Percentiles rank a stretch among this genome's conserved stretches.
Conservation (phyloP, 805 yeast species). For the Yarrowia hollandica region DNA sequence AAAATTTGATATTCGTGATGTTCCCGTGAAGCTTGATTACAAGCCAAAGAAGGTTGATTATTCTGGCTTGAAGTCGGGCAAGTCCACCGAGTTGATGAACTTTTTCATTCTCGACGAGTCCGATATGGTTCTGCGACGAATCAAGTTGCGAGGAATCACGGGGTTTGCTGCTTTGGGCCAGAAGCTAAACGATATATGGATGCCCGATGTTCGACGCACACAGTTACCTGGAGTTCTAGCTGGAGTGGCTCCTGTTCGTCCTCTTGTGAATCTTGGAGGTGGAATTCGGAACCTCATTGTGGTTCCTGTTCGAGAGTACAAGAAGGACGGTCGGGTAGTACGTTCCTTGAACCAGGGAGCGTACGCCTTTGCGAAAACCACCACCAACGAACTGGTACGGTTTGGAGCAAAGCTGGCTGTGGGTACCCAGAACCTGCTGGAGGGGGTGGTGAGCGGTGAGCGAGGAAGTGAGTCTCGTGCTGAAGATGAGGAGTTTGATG, state of each 20-base stretch:
- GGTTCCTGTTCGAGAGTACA: conserved; percentile 72
- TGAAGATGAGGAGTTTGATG: conserved; percentile 39
- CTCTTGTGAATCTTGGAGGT: conserved; percentile 73
- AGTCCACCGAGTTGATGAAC: conserved; percentile 81
- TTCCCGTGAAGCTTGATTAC: conserved; percentile 76
- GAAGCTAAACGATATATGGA: conserved; percentile 70
- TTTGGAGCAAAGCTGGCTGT: conserved; percentile 83
- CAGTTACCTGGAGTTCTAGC: conserved; percentile 79
- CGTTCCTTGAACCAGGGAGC: conserved; percentile 78
- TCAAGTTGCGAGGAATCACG: conserved; percentile 68
- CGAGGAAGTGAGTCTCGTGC: conserved; percentile 50
- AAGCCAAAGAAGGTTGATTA: conserved; percentile 89
- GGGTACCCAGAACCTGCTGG: conserved; percentile 81
- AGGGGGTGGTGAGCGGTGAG: conserved; percentile 83
- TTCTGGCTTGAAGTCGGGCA: conserved; percentile 82
- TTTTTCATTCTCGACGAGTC: conserved; percentile 88
- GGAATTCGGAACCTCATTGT: conserved; percentile 73
- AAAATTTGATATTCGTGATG: conserved; percentile 51
- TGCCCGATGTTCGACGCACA: conserved; percentile 79
- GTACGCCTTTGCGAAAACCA: conserved; percentile 66
- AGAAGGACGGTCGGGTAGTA: conserved; percentile 66
- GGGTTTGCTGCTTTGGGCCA: conserved; percentile 66
- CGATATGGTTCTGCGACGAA: conserved; percentile 59
- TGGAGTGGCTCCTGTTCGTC: conserved; percentile 79
- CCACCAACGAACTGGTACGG: conserved; percentile 76